These are phyloP conservation scores for Aureobasidium sp. DNA, from an alignment of 2,329 filamentous ascomycete species.

Conservation along the genomic window DNA sequence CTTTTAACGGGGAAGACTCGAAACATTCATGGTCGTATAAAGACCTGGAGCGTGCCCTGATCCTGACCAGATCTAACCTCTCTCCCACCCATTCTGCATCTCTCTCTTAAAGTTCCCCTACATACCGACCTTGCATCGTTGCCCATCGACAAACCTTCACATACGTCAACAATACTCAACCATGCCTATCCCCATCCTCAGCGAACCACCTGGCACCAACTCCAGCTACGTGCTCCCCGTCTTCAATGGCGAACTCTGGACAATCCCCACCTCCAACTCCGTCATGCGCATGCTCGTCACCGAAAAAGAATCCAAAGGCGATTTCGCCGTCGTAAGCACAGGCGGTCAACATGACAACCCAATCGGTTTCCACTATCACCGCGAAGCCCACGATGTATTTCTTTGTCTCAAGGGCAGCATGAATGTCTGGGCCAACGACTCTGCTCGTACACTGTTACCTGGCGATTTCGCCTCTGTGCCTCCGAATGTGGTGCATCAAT, in stretches of 20 bases:
- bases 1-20: background rate
- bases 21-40: background rate
- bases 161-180: background rate
- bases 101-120: no score
- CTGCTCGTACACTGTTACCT: conserved; percentile 46
- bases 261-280: conserved; percentile 15
- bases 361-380: conserved; percentile 50
- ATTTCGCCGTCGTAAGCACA: conserved; percentile 13
- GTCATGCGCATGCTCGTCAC: conserved; percentile 17
- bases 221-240: conserved; percentile 10
- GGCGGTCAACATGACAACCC: conserved; percentile 13
- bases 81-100: no score
- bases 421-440: conserved; percentile 53
- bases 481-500: conserved; percentile 46
- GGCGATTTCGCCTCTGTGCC: conserved; percentile 55
- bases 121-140: no score
- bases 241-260: conserved; percentile 13
- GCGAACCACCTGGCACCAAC: conserved; percentile 11
- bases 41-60: background rate
- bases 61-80: no score
- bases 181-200: conserved; percentile 12
- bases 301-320: conserved; percentile 13
- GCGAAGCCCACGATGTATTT: conserved; percentile 52
- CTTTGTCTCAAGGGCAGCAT: conserved; percentile 49
- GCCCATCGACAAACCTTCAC: no score